Evolutionary conservation across 1,284 basidiomycete genomes (phyloP), one percentile per base, ranked within the genome.

Genomic region (Cryptococcus amylolentus): DNA sequence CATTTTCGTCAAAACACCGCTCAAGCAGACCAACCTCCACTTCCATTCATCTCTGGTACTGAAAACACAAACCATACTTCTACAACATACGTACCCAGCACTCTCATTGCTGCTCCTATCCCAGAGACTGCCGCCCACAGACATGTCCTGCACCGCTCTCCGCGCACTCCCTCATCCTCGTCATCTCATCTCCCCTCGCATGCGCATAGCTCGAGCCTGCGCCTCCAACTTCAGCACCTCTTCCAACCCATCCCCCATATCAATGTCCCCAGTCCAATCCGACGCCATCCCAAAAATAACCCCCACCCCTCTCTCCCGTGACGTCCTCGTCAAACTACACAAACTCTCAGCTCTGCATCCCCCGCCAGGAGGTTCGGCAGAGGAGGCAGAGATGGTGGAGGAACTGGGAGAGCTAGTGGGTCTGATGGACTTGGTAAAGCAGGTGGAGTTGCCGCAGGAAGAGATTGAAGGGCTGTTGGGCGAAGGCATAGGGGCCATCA

Each of bases 371-470:
- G 66, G 61, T 8, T 64, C 61, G 7, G n/a, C 20, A n/a, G 70
- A 69, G 49, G 68, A 71, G 53, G 16, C 38, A 12, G 38, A 55
- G 18, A 52, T 71, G 9, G 52, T 68, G 3, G 41, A 49, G 0
- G 70, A 61, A 16, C 43, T 71, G 40, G 50, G 49, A 18, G 64
- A 58, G n/a, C 54, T 71, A 43, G 44, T 71, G 5, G 58, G 60
- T 1, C 46, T 71, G 8, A 71, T 70, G 70, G 68, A 71, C 7
- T 41, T 59, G 14, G 68, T 71, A 45, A 65, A 70, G 41, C 50
- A 50, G 3, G 67, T 71, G 4, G 48, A 65, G 37, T 44, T 71
- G 27, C 65, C 65, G 7, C n/a, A 54, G 1, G 60, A 55, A 3
- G 61, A 56, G 27, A 45, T 52, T n/a, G 49, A 56, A 5, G 58